These are phyloP conservation scores for Pythium guiyangense DNA, from an alignment of 352 stramenopile genomes.

Conservation along the genomic window DNA sequence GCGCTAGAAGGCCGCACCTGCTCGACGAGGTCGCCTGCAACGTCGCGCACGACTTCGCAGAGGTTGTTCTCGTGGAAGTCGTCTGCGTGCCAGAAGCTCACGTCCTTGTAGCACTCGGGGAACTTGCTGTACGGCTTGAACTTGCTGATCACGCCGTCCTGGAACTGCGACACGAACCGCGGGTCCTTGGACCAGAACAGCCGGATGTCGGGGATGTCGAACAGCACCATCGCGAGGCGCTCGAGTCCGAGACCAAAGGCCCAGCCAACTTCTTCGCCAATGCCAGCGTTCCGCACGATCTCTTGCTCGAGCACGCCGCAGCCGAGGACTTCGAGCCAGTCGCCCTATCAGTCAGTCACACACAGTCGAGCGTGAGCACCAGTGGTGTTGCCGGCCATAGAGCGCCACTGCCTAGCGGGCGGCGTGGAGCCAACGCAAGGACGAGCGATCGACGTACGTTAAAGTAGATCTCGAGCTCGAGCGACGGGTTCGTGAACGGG, in stretches of 20 bases:
- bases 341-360: constrained; percentile 33
- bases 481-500: constrained; percentile 97
- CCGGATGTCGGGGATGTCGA: constrained; percentile 99
- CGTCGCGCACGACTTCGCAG: constrained; percentile 93
- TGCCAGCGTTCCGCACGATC: constrained; percentile 88
- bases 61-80: constrained; percentile 96
- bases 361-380: constrained; percentile 1
- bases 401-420: too few species aligned
- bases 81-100: constrained; percentile 95
- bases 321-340: constrained; percentile 99
- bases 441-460: constrained; percentile 50
- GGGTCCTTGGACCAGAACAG: constrained; percentile 98
- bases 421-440: too few species aligned
- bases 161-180: constrained; percentile 92
- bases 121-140: constrained; percentile 99
- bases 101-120: constrained; percentile 97
- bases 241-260: constrained; percentile 98
- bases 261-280: constrained; percentile 92
- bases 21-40: constrained; percentile 98
- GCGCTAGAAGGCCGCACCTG: too few species aligned
- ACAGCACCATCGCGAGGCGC: constrained; percentile 98
- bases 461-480: constrained; percentile 99
- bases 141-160: constrained; percentile 90
- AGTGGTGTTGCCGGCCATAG: too few species aligned
- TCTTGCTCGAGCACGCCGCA: constrained; percentile 96